These are phyloP conservation scores for Pseudonitzschia pungens DNA, from an alignment of 108 stramenopile genomes.

Conservation along the genomic window DNA sequence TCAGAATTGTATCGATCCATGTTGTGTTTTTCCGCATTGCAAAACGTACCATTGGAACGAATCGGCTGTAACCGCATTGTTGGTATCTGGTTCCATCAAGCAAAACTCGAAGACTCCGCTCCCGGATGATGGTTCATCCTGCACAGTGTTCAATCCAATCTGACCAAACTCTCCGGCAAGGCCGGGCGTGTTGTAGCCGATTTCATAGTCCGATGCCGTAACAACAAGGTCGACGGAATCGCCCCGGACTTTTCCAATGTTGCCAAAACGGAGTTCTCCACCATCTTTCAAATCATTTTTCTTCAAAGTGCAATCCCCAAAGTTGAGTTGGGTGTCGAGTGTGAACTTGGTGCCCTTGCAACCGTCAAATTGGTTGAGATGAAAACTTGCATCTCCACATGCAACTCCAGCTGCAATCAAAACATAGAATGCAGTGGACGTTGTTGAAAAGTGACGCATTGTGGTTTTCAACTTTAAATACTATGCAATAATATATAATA, in stretches of 20 bases:
- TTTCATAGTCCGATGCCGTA: not conserved
- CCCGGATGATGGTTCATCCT: not conserved
- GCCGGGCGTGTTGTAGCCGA: not conserved
- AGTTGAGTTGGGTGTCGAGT: no score
- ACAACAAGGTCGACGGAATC: not conserved
- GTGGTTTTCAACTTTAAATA: no score
- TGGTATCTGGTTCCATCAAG: not conserved
- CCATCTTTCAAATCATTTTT: no score
- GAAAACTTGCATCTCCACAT: no score
- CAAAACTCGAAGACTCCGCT: not conserved
- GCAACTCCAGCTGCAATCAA: no score
- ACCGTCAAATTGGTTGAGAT: no score
- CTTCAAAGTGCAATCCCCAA: no score
- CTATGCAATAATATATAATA: no score
- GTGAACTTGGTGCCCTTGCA: no score
- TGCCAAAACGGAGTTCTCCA: not conserved
- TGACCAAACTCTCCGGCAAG: not conserved
- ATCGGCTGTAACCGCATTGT: not conserved
- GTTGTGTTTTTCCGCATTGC: no score
- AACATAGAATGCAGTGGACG: no score
- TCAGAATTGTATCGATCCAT: not conserved
- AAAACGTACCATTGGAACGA: not conserved
- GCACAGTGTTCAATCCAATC: not conserved
- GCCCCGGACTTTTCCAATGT: not conserved
- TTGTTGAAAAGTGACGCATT: no score